Percentiles rank a stretch among this genome's conserved stretches.
Evolutionary conservation across 2,329 filamentous ascomycete species (phyloP).

Genomic region (Beauveria sp.): DNA sequence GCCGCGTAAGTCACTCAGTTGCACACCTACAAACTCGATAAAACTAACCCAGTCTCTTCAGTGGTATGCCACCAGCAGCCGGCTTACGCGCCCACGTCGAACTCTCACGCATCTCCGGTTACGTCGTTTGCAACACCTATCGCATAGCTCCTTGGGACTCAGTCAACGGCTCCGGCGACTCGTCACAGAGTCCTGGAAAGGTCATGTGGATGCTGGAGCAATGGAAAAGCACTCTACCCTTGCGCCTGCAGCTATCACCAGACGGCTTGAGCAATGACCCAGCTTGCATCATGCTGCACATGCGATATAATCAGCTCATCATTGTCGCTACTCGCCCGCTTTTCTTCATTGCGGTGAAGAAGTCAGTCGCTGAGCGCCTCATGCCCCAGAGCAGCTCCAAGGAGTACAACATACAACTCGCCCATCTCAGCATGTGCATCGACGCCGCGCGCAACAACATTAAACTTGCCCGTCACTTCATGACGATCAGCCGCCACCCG

Average conservation of each 20-base stretch:
- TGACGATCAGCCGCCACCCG: conserved; percentile 26
- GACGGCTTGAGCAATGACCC: conserved; percentile 32
- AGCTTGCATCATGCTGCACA: conserved; percentile 38
- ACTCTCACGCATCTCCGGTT: conserved; percentile 39
- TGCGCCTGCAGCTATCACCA: conserved; percentile 29
- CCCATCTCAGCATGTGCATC: conserved; percentile 11
- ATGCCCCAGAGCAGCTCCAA: conserved; percentile 21
- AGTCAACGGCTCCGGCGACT: conserved; percentile 15
- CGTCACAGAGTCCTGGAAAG: conserved; percentile 28
- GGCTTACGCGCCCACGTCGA: conserved; percentile 40
- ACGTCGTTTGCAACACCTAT: conserved; percentile 41
- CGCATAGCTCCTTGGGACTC: conserved; percentile 27
- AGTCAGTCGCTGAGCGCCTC: conserved; percentile 34
- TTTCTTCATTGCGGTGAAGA: conserved; percentile 40
- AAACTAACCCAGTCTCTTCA: conserved; percentile 15
- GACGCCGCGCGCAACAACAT: conserved; percentile 36
- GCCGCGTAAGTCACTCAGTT: conserved; percentile 28
- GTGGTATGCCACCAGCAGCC: conserved; percentile 34
- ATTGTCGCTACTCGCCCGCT: conserved; percentile 41
- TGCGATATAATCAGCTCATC: conserved; percentile 43
- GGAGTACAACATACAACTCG: conserved; percentile 16
- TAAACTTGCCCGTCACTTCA: conserved; percentile 33
- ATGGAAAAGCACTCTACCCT: conserved; percentile 33
- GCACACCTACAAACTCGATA: not conserved
- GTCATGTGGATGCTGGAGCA: conserved; percentile 34